Base-by-base conservation (phyloP, 2,329 filamentous ascomycete genomes). In the Alternaria sp. region DNA sequence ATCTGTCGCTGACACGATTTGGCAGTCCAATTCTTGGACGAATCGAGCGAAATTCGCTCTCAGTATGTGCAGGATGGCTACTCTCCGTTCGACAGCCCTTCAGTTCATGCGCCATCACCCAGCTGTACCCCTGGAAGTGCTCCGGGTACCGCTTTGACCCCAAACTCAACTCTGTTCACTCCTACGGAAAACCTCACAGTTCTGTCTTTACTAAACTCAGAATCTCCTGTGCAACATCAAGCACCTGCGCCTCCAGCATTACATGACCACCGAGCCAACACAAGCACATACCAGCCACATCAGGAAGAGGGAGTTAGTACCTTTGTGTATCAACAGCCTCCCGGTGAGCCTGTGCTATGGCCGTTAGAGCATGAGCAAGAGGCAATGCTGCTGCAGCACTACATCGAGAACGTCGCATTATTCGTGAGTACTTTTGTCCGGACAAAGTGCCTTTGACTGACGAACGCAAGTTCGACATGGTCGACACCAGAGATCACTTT, bases 301-400 rank as follows among this genome's bases (percentile, higher is more conserved):
- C 50, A 60, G 11, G 28, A 63, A 30, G 57, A 23, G 30, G 63
- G 59, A 6, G 30, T 58, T 37, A 66, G 56, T 33, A 74, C 68
- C 0, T 76, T 78, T 51, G 69, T 75, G 7, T 74, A 77, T 55
- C 73, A 79, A 28, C 76, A 76, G 25, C 65, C 71, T 18, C 73
- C 74, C 8, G 68, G 71, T 6, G 72, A 66, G 45, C 72, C 75
- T 18, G 74, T 78, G 8, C 54, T 79, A 18, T 79, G 77, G 77
- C 77, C 78, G 2, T 56, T 79, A 10, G 72, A 77, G 45, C 72
- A 75, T 33, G 78, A 80, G 49, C 76, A 78, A 50, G 78, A 80
- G 46, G 77, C 77, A 6, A 79, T 78, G 75, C 65, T 80, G 14
- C 64, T 79, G 3, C 73, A 74, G 41, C 76, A 79, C 58, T 80